Conservation (phyloP, 306 rosid species). For the Sphenostylis stenocarpa region DNA sequence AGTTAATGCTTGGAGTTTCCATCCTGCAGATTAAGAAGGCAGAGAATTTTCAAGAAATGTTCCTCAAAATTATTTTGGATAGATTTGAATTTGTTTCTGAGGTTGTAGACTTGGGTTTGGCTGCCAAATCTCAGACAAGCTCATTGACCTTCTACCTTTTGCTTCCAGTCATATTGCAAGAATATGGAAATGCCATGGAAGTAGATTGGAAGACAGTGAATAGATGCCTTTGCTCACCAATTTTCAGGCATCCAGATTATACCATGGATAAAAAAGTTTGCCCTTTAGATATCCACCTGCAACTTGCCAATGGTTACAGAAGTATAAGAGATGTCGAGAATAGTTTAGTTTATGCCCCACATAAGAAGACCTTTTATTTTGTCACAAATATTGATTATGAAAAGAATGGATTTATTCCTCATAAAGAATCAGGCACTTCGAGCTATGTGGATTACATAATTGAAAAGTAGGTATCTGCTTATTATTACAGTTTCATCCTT, state of each 20-base stretch:
- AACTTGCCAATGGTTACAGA: slow-evolving; percentile 68
- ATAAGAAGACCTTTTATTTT: slow-evolving; percentile 57
- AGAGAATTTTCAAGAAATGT: slow-evolving; percentile 88
- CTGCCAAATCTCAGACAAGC: slow-evolving; percentile 35
- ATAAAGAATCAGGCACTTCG: slow-evolving; percentile 40
- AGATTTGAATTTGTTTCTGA: slow-evolving; percentile 67
- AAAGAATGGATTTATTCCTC: slow-evolving; percentile 65
- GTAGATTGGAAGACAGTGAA: slow-evolving; percentile 77
- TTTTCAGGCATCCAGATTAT: slow-evolving; percentile 57
- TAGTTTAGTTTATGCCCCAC: slow-evolving; percentile 78
- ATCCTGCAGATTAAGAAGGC: slow-evolving; percentile 73
- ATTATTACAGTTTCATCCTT: slow-evolving; percentile 13
- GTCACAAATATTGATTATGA: slow-evolving; percentile 45
- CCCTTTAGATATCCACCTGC: slow-evolving; percentile 41
- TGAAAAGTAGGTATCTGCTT: slow-evolving; percentile 53
- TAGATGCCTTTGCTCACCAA: slow-evolving; percentile 77
- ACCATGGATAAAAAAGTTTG: slow-evolving; percentile 13
- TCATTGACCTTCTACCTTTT: slow-evolving; percentile 73
- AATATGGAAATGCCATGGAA: slow-evolving; percentile 37
- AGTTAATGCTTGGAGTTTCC: slow-evolving; percentile 14
- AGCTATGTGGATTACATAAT: slow-evolving; percentile 53
- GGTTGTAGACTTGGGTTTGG: slow-evolving; percentile 62
- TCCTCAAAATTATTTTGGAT: slow-evolving; percentile 82
- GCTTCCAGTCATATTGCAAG: slow-evolving; percentile 70
- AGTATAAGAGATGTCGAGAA: slow-evolving; percentile 59